Conservation (phyloP, 306 rosid species). For the Leucaena leucocephala region DNA sequence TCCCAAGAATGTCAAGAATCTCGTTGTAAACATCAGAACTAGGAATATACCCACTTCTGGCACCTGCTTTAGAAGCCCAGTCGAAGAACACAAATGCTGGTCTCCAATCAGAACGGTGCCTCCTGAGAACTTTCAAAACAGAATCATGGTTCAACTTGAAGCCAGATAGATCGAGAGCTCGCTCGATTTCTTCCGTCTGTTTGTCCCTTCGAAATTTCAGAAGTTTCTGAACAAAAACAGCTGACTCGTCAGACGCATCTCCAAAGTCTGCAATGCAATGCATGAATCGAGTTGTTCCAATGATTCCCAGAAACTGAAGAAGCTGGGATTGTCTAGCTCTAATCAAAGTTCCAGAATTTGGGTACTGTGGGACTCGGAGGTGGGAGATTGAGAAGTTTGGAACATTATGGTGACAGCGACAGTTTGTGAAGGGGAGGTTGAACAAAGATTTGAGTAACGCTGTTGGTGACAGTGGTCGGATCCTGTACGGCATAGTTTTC, state of each 20-base stretch:
- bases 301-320: constrained; percentile 6
- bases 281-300: constrained; percentile 24
- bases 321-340: background rate
- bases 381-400: background rate
- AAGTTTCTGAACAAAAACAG: constrained; percentile 56
- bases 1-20: constrained; percentile 66
- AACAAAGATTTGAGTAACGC: constrained; percentile 23
- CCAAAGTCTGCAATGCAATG: constrained; percentile 39
- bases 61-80: constrained; percentile 55
- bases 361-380: constrained; percentile 10
- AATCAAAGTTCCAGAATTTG: constrained; percentile 20
- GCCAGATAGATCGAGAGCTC: constrained; percentile 56
- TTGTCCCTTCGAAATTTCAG: constrained; percentile 70
- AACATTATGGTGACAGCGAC: constrained; percentile 5
- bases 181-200: constrained; percentile 50
- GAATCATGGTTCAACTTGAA: constrained; percentile 47
- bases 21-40: constrained; percentile 57
- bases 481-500: constrained; percentile 26
- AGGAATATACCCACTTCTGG: constrained; percentile 34
- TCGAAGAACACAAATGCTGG: constrained; percentile 63
- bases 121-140: constrained; percentile 60
- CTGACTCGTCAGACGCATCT: constrained; percentile 37
- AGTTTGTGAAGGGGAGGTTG: constrained; percentile 16
- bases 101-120: constrained; percentile 78
- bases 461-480: constrained; percentile 14